These are phyloP conservation scores for Arachnopeziza araneosa DNA, from an alignment of 2,329 filamentous ascomycete species.

Conservation along the genomic window DNA sequence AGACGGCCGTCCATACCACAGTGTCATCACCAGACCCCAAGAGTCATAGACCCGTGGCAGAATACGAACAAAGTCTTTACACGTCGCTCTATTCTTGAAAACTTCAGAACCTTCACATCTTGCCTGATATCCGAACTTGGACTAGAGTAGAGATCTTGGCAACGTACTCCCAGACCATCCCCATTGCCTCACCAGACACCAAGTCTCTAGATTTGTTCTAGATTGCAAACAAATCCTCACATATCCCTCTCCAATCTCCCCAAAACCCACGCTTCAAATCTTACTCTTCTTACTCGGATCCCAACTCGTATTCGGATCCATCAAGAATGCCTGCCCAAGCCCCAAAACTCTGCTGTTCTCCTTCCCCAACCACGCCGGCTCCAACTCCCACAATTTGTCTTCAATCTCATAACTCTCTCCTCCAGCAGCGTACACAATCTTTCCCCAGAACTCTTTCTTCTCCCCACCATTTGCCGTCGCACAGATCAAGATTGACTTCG, in stretches of 20 bases:
- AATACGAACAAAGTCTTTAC: no score
- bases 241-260: conserved; percentile 16
- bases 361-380: conserved; percentile 13
- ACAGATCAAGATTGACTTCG: conserved; percentile 6
- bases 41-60: no score
- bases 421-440: conserved; percentile 12
- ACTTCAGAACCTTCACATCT: no score
- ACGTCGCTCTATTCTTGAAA: no score
- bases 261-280: background rate
- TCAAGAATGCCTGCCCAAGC: conserved; percentile 11
- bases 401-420: conserved; percentile 16
- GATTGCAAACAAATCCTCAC: no score
- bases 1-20: no score
- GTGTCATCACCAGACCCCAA: no score
- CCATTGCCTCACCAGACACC: no score
- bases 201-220: no score
- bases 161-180: no score
- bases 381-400: conserved; percentile 9
- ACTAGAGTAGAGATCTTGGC: no score
- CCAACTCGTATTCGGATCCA: conserved; percentile 12
- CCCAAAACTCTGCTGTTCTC: conserved; percentile 10
- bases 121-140: no score
- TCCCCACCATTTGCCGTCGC: conserved; percentile 6
- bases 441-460: conserved; percentile 7
- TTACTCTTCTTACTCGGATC: conserved; percentile 2